Evolutionary conservation across 2,329 filamentous ascomycete species (phyloP).

Genomic region (Capronia americana): DNA sequence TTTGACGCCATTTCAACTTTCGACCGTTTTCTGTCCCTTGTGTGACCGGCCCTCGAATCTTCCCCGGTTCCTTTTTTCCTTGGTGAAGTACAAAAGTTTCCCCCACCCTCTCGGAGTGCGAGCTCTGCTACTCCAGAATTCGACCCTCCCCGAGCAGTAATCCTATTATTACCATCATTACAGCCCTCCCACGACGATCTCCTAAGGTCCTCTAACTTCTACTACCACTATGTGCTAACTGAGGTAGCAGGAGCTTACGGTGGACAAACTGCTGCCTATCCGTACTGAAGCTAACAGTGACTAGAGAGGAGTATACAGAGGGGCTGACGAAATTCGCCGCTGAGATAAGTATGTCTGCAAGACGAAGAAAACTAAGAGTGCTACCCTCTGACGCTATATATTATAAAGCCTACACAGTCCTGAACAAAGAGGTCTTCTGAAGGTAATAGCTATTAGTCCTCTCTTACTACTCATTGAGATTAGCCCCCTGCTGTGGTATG

Average conservation of each 20-base stretch:
- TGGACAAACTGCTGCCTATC: not conserved
- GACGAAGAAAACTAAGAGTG: constrained; percentile 11
- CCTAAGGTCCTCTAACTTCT: not conserved
- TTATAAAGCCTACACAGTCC: not conserved
- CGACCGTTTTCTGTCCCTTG: constrained; percentile 3
- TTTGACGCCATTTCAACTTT: constrained; percentile 12
- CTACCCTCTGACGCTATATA: constrained; percentile 3
- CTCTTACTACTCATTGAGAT: too few species aligned
- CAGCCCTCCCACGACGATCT: not conserved
- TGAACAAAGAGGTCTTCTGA: too few species aligned
- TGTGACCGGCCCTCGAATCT: too few species aligned
- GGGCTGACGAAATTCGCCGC: not conserved
- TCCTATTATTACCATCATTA: not conserved
- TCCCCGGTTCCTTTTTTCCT: not conserved
- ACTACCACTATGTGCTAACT: constrained; percentile 5
- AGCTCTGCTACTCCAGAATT: too few species aligned
- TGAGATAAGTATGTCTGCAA: not conserved
- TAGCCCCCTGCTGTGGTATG: too few species aligned
- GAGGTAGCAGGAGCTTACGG: constrained; percentile 5
- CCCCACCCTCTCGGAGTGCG: too few species aligned
- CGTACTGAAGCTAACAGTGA: constrained; percentile 1
- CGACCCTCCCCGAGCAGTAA: not conserved
- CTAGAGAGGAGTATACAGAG: not conserved
- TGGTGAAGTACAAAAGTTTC: constrained; percentile 6
- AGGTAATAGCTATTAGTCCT: too few species aligned